Percentiles rank a stretch among this genome's conserved stretches.
These are phyloP conservation scores for Orbilia oligospora DNA, from an alignment of 2,329 filamentous ascomycete species.

Conservation along the genomic window DNA sequence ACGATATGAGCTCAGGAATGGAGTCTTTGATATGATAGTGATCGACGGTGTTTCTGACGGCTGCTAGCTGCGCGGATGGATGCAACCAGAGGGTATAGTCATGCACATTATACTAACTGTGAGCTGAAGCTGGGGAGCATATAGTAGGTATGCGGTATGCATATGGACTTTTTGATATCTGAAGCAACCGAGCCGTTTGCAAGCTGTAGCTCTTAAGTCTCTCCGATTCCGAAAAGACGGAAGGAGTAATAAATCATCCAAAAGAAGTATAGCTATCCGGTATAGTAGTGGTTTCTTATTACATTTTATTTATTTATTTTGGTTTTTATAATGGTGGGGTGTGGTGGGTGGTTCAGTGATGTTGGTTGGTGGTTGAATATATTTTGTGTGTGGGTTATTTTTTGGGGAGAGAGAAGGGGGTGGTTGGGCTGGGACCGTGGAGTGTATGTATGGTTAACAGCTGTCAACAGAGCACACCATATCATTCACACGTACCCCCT, in stretches of 20 bases:
- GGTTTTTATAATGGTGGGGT: conserved; percentile 2
- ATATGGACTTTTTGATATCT: conserved; percentile 10
- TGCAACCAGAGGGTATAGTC: too few species aligned
- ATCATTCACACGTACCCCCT: neutral
- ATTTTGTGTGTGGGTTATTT: conserved; percentile 19
- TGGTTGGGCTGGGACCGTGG: conserved; percentile 32
- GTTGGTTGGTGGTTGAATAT: conserved; percentile 25
- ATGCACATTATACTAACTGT: neutral
- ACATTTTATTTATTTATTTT: conserved; percentile 1
- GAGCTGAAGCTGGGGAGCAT: too few species aligned
- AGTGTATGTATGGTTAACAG: conserved; percentile 7
- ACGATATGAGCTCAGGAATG: neutral
- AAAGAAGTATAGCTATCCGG: conserved; percentile 48
- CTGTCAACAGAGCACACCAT: conserved; percentile 41
- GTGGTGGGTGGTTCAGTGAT: conserved; percentile 31
- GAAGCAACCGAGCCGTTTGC: too few species aligned
- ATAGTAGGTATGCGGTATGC: too few species aligned
- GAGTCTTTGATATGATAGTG: neutral
- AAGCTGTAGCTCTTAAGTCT: neutral
- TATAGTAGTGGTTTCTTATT: neutral
- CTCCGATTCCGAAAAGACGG: neutral
- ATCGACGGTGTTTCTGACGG: neutral
- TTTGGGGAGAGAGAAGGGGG: neutral
- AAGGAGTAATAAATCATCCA: conserved; percentile 17
- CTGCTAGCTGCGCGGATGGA: too few species aligned